These are phyloP conservation scores for Aspergillus carlsbadensis DNA, from an alignment of 495 filamentous ascomycete species.

Conservation along the genomic window DNA sequence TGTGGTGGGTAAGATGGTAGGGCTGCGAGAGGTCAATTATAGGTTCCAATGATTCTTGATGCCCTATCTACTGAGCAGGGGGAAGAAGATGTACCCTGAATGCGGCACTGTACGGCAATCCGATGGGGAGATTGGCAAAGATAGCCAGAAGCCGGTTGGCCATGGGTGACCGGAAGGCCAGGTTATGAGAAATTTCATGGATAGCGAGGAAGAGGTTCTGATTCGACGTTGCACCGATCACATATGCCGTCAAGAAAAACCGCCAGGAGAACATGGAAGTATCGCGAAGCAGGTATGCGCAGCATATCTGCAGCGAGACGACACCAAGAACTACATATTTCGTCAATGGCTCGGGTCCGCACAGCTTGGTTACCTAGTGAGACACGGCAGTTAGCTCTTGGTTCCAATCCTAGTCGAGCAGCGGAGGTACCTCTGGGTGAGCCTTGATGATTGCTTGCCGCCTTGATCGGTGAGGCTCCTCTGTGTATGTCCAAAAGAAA, in stretches of 20 bases:
- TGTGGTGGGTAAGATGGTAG: constrained; percentile 99
- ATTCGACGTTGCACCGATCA: constrained; percentile 93
- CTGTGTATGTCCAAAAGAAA: constrained; percentile 95
- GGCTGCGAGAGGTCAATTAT: constrained; percentile 52
- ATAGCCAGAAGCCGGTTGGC: constrained; percentile 86
- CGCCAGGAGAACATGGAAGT: constrained; percentile 77
- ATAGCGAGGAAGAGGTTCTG: constrained; percentile 99
- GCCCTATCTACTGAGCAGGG: neutral
- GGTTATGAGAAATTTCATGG: constrained; percentile 98
- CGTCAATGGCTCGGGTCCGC: constrained; percentile 92
- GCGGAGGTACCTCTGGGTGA: constrained; percentile 77
- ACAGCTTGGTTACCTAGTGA: constrained; percentile 90
- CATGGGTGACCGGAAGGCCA: constrained; percentile 84
- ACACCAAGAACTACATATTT: constrained; percentile 89
- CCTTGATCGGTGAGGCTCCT: constrained; percentile 93
- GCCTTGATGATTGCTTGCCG: constrained; percentile 96
- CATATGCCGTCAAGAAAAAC: constrained; percentile 84
- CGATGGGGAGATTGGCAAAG: constrained; percentile 94
- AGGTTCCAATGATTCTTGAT: constrained; percentile 2
- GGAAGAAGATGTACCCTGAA: constrained; percentile 66
- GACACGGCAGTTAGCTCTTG: neutral
- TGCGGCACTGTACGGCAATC: constrained; percentile 91
- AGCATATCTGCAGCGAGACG: constrained; percentile 75
- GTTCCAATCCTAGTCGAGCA: neutral
- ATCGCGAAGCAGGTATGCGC: constrained; percentile 76